Evolutionary conservation across 2,329 filamentous ascomycete species (phyloP).

Genomic region (Neurospora sp.): DNA sequence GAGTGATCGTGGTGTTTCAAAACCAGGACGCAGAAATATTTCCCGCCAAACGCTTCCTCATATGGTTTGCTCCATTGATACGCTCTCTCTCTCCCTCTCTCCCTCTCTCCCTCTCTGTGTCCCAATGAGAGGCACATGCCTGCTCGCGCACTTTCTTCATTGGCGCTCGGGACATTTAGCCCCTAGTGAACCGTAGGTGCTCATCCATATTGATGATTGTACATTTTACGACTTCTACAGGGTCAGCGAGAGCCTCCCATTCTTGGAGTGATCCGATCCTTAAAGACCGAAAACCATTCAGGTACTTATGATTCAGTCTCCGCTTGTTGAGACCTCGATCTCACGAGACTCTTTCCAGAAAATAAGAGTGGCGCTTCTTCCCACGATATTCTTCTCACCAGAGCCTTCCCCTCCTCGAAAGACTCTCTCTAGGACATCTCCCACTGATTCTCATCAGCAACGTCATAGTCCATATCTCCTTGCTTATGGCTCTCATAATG

Average conservation of each 20-base stretch:
- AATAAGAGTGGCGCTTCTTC: neutral
- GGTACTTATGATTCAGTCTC: neutral
- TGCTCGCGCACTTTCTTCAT: neutral
- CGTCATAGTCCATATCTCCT: conserved; percentile 43
- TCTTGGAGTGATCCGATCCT: neutral
- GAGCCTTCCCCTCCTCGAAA: neutral
- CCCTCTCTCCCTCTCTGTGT: neutral
- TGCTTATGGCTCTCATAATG: conserved; percentile 16
- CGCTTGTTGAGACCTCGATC: neutral
- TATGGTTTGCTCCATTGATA: neutral
- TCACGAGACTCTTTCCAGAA: neutral
- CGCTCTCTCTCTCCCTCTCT: neutral
- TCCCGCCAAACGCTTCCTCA: neutral
- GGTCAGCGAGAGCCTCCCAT: neutral
- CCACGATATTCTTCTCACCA: neutral
- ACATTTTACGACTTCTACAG: neutral
- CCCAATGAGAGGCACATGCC: neutral
- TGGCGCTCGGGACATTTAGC: neutral
- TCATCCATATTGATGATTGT: neutral
- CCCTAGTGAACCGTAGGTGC: neutral
- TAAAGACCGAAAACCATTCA: neutral
- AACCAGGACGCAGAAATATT: neutral
- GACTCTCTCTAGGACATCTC: conserved; percentile 14
- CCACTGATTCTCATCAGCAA: conserved; percentile 41
- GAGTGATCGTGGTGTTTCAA: neutral